Evolutionary conservation across 164 flowering plant species (phyloP).

Genomic region (Vitis amurensis): DNA sequence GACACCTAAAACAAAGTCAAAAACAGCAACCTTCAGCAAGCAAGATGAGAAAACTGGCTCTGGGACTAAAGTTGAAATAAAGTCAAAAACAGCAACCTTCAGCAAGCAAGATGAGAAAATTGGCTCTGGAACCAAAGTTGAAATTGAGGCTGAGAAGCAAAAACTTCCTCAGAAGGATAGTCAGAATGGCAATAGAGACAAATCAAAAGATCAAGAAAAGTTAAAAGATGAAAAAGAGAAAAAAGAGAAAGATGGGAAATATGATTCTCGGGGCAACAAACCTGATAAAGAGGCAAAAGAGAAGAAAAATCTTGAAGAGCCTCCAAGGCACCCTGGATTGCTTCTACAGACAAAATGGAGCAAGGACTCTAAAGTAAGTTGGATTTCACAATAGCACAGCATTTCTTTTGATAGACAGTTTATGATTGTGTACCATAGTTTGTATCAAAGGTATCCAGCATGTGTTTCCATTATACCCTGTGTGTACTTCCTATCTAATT

Average conservation of each 20-base stretch:
- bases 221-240: conserved; percentile 51
- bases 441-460: not conserved
- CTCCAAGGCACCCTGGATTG: conserved; percentile 83
- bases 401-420: not conserved
- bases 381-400: not conserved
- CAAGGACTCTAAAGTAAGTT: conserved; percentile 74
- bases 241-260: conserved; percentile 44
- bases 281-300: conserved; percentile 53
- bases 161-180: conserved; percentile 37
- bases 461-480: not conserved
- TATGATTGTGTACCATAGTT: not conserved
- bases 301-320: conserved; percentile 67
- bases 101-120: conserved; percentile 37
- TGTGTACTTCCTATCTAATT: conserved; percentile 1
- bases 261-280: conserved; percentile 50
- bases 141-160: conserved; percentile 26
- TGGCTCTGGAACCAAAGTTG: conserved; percentile 23
- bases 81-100: conserved; percentile 14
- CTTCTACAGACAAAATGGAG: conserved; percentile 65
- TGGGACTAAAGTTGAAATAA: conserved; percentile 15
- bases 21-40: conserved; percentile 21
- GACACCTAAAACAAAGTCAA: conserved; percentile 17
- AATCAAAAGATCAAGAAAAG: conserved; percentile 34
- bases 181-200: conserved; percentile 26
- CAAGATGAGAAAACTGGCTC: conserved; percentile 31